Evolutionary conservation across 2,329 filamentous ascomycete genomes (phyloP).

Genomic region (Cytospora piceae): DNA sequence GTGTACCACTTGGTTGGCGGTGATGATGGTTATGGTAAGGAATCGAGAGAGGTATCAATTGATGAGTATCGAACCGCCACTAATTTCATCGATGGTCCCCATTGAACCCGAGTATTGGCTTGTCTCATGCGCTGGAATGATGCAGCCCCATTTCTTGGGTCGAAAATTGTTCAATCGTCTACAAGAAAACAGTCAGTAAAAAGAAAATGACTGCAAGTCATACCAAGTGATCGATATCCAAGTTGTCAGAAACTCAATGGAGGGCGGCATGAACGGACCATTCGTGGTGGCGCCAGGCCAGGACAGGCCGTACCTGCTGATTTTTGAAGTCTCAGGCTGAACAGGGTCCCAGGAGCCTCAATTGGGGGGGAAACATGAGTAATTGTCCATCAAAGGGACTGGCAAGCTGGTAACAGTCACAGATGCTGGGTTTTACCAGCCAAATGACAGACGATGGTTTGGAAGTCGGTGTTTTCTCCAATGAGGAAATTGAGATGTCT

Average conservation of each 20-base stretch:
- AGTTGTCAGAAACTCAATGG: slow-evolving; percentile 19
- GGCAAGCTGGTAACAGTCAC: neutral
- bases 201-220: slow-evolving; percentile 16
- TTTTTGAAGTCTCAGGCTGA: slow-evolving; percentile 12
- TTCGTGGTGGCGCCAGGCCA: slow-evolving; percentile 22
- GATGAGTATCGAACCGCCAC: slow-evolving; percentile 21
- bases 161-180: slow-evolving; percentile 20
- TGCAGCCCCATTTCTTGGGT: slow-evolving; percentile 25
- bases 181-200: slow-evolving; percentile 3
- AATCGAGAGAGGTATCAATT: slow-evolving; percentile 13
- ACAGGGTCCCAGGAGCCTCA: slow-evolving; percentile 12
- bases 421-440: slow-evolving; percentile 8
- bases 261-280: slow-evolving; percentile 8
- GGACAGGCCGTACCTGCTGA: slow-evolving; percentile 28
- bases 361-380: neutral
- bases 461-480: neutral
- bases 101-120: slow-evolving; percentile 19
- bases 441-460: slow-evolving; percentile 1
- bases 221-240: slow-evolving; percentile 18
- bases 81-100: slow-evolving; percentile 22
- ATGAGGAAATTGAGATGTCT: slow-evolving; percentile 2
- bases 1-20: neutral
- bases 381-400: neutral
- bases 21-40: slow-evolving; percentile 13
- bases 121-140: slow-evolving; percentile 24